Conservation (phyloP, 1,284 basidiomycete genomes). For the Sanghuangporus weigelae region DNA sequence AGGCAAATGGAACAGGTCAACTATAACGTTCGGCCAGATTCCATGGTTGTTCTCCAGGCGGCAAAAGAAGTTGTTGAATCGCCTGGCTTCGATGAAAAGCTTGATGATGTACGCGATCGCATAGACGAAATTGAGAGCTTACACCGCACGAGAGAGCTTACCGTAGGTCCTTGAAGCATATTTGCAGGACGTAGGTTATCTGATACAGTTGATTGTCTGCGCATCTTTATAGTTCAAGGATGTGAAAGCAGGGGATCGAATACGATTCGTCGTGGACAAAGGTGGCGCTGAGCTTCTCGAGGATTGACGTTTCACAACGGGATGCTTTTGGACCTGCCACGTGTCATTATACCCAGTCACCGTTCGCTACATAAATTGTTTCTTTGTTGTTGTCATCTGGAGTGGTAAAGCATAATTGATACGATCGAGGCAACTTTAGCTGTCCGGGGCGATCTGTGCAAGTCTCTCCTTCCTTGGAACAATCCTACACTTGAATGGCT, state of each 20-base stretch:
- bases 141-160: conserved; percentile 66
- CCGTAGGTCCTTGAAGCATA: conserved; percentile 38
- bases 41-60: conserved; percentile 66
- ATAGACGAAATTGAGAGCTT: conserved; percentile 73
- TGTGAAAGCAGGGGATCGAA: conserved; percentile 49
- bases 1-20: conserved; percentile 43
- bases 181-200: background rate
- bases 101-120: conserved; percentile 65
- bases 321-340: background rate
- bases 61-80: conserved; percentile 63
- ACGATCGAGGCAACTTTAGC: background rate
- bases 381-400: no score
- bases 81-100: conserved; percentile 67
- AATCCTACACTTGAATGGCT: conserved; percentile 7
- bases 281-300: conserved; percentile 36
- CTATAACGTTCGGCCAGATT: conserved; percentile 77
- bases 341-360: background rate
- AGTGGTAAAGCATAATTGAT: background rate
- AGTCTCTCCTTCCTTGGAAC: conserved; percentile 4
- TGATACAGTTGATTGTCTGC: conserved; percentile 1
- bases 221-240: conserved; percentile 53
- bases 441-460: background rate
- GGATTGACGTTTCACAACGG: background rate
- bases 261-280: conserved; percentile 59
- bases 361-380: background rate